Evolutionary conservation across 176 grass and related monocot species (phyloP), one percentile per base, ranked within the genome.

Genomic region (Rhynchospora pubera): DNA sequence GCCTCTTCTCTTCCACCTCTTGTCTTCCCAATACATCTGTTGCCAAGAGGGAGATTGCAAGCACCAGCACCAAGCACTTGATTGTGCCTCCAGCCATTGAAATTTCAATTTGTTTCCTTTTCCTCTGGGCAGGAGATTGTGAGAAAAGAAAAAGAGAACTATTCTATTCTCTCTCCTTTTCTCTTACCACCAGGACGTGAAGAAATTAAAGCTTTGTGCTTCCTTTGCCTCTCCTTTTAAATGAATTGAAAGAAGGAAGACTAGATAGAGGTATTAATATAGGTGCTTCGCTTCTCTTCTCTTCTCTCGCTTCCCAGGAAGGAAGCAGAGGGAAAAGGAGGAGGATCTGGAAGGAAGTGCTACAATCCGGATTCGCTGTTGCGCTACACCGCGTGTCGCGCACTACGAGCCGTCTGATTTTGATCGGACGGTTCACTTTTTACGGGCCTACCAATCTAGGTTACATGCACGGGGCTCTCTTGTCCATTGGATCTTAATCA

Each of bases 321-420:
- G 32, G 76, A 39, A 60, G 19, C 15, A 22, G 44, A 66, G 11
- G 32, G 45, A 45, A 11, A 9, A 18, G 3, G 19, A 48, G 57
- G n/a, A 80, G 62, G 47, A 50, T 62, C 78, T 61, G 60, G 79
- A 22, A 9, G 71, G 4, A 79, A 59, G 74, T 78, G 48, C 32
- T 34, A 39, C n/a, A n/a, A n/a, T n/a, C n/a, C n/a, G n/a, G n/a
- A n/a, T n/a, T n/a, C n/a, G n/a, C n/a, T n/a, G n/a, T n/a, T n/a
- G n/a, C n/a, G n/a, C n/a, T n/a, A n/a, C n/a, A n/a, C n/a, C n/a
- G n/a, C n/a, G n/a, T n/a, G n/a, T n/a, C n/a, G n/a, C n/a, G n/a
- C n/a, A n/a, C n/a, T n/a, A n/a, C n/a, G n/a, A n/a, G n/a, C n/a
- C n/a, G n/a, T n/a, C n/a, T n/a, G n/a, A n/a, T n/a, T n/a, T n/a